These are phyloP conservation scores for Lomentospora prolificans DNA, from an alignment of 2,329 filamentous ascomycete genomes.

Conservation along the genomic window DNA sequence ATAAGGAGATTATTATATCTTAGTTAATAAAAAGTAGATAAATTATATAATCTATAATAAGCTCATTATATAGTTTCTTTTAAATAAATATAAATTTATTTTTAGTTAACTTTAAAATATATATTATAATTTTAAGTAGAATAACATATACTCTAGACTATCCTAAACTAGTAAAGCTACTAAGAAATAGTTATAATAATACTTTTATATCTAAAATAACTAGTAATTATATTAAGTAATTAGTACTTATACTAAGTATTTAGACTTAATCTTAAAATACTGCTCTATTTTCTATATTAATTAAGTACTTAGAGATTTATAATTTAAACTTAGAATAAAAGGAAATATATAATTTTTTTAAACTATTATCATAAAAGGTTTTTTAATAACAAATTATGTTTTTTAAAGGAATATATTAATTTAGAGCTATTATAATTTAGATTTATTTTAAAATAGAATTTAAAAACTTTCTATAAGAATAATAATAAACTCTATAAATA, in stretches of 20 bases:
- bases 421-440: not conserved
- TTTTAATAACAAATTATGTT: too few species aligned
- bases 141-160: too few species aligned
- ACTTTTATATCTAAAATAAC: not conserved
- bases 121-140: not conserved
- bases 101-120: constrained; percentile 14
- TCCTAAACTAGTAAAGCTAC: not conserved
- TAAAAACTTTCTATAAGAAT: too few species aligned
- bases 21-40: not conserved
- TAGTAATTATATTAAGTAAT: not conserved
- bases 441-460: constrained; percentile 1
- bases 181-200: not conserved
- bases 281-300: too few species aligned
- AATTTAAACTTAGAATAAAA: too few species aligned
- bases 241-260: not conserved
- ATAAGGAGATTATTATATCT: not conserved
- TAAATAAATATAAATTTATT: not conserved
- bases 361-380: too few species aligned
- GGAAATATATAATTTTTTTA: too few species aligned
- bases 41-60: not conserved
- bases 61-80: not conserved
- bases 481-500: too few species aligned
- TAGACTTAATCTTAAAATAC: not conserved
- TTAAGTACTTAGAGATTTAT: too few species aligned
- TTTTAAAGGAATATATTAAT: not conserved